These are phyloP conservation scores for Coniochaeta hoffmannii DNA, from an alignment of 2,329 filamentous ascomycete genomes.

Conservation along the genomic window DNA sequence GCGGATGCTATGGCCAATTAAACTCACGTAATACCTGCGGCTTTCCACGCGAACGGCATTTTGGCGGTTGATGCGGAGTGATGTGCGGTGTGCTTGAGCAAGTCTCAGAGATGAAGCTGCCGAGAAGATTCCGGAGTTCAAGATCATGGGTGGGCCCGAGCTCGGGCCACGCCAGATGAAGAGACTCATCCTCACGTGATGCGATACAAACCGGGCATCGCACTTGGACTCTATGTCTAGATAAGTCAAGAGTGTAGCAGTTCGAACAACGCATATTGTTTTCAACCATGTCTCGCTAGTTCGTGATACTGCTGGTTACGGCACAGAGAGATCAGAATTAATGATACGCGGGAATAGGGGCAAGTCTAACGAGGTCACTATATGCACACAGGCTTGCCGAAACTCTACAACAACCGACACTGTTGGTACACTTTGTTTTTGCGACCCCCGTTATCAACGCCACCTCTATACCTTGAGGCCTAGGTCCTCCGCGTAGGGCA, in stretches of 20 bases:
- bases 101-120: slow-evolving; percentile 6
- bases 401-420: slow-evolving; percentile 29
- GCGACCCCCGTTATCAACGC: slow-evolving; percentile 12
- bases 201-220: neutral
- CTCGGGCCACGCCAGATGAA: neutral
- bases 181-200: slow-evolving; percentile 16
- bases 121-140: slow-evolving; percentile 13
- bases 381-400: slow-evolving; percentile 35
- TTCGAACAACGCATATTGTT: too few relatives aligned
- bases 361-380: slow-evolving; percentile 33
- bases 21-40: slow-evolving; percentile 89
- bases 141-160: neutral
- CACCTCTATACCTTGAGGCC: slow-evolving; percentile 80
- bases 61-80: slow-evolving; percentile 22
- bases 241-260: too few relatives aligned
- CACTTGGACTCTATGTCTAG: too few relatives aligned
- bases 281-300: too few relatives aligned
- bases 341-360: slow-evolving; percentile 10
- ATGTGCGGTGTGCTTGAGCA: slow-evolving; percentile 14
- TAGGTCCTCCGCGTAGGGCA: slow-evolving; percentile 91
- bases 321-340: neutral
- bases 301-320: neutral
- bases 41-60: slow-evolving; percentile 99
- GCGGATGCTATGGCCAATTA: slow-evolving; percentile 15
- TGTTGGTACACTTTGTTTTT: slow-evolving; percentile 32